These are phyloP conservation scores for Wickerhamia fluorescens DNA, from an alignment of 805 yeast genomes.

Conservation along the genomic window DNA sequence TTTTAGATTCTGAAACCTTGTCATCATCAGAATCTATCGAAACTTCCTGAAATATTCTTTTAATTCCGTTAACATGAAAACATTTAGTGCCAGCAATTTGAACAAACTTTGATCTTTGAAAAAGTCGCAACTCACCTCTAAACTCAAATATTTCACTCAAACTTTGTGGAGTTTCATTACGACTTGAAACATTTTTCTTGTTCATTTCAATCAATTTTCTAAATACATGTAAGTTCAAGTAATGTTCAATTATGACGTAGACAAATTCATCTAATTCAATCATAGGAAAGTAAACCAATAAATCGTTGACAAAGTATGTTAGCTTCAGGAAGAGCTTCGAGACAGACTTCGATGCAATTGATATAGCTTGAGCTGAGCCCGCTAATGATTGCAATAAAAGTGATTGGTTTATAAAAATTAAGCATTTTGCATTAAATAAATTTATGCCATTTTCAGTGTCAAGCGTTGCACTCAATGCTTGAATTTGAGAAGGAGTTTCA, in stretches of 20 bases:
- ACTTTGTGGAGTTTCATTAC: conserved; percentile 5
- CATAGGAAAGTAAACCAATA: conserved; percentile 16
- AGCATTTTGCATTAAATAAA: conserved; percentile 20
- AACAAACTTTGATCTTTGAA: conserved; percentile 39
- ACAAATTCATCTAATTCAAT: conserved; percentile 30
- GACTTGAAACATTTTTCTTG: conserved; percentile 8
- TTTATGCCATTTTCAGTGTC: too few relatives aligned
- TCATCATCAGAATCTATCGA: conserved; percentile 1
- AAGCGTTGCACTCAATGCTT: too few relatives aligned
- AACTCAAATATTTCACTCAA: conserved; percentile 27
- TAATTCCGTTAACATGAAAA: conserved; percentile 12
- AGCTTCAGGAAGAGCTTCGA: conserved; percentile 32
- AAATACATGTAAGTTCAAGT: conserved; percentile 19
- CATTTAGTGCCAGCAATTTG: conserved; percentile 17
- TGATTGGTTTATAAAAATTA: conserved; percentile 31
- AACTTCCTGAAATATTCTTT: conserved; percentile 14
- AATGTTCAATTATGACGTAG: conserved; percentile 35
- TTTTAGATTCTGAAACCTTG: too few relatives aligned
- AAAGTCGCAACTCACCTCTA: conserved; percentile 43
- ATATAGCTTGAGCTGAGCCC: conserved; percentile 26
- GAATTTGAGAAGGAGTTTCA: too few relatives aligned
- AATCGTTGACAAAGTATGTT: conserved; percentile 34
- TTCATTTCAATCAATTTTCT: conserved; percentile 18
- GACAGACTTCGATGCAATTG: conserved; percentile 35
- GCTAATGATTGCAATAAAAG: conserved; percentile 31